Evolutionary conservation across 2,329 filamentous ascomycete species (phyloP).

Genomic region (Arthrinium puccinioides): DNA sequence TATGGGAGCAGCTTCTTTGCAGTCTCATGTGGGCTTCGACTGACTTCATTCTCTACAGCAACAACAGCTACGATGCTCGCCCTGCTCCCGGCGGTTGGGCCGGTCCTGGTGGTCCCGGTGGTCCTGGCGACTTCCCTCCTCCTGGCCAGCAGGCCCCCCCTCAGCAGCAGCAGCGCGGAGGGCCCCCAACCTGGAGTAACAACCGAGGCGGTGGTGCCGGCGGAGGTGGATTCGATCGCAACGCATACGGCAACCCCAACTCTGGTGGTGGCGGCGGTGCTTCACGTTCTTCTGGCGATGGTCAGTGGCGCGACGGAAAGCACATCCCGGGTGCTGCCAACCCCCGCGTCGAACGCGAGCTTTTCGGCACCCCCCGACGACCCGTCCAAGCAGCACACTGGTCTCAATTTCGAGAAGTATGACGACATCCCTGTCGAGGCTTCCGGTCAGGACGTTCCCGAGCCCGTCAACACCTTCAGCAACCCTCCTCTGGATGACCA

Average conservation of each 20-base stretch:
- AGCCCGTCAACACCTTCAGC: conserved; percentile 82
- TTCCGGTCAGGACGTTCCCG: conserved; percentile 86
- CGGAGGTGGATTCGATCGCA: conserved; percentile 48
- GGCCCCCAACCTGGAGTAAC: not conserved
- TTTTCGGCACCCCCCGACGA: conserved; percentile 90
- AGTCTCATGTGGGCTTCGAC: too few relatives aligned
- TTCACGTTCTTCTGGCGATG: conserved; percentile 82
- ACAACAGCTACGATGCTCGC: conserved; percentile 39
- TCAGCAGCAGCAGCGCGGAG: conserved; percentile 2
- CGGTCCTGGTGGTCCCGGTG: conserved; percentile 19
- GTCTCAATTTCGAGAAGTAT: conserved; percentile 99
- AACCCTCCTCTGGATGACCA: conserved; percentile 95
- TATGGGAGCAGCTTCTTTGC: too few relatives aligned
- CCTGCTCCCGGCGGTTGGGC: conserved; percentile 22
- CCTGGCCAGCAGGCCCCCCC: conserved; percentile 14
- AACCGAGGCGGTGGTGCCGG: conserved; percentile 18
- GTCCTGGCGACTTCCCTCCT: conserved; percentile 27
- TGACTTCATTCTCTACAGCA: conserved; percentile 30
- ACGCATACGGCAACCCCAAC: conserved; percentile 50
- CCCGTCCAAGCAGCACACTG: conserved; percentile 89
- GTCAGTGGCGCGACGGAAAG: conserved; percentile 95
- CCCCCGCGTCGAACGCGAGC: conserved; percentile 84
- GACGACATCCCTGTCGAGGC: conserved; percentile 98
- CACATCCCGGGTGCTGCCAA: conserved; percentile 87
- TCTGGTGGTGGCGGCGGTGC: conserved; percentile 43